Conservation (phyloP, 371 early-diverging fungal genomes). For the Apophysomyces elegans region DNA sequence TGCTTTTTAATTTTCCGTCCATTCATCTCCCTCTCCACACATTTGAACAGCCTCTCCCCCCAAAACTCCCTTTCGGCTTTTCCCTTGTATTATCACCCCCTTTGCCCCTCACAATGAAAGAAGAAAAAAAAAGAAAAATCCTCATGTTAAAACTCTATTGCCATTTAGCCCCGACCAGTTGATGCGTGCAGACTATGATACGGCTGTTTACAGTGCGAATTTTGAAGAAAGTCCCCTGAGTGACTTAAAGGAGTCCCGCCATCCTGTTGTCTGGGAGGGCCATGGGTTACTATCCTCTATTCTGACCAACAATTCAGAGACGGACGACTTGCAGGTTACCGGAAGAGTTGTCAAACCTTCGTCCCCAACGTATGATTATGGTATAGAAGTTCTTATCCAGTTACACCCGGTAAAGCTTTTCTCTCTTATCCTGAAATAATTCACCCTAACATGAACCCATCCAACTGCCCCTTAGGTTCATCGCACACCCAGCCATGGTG, state of each 20-base stretch:
- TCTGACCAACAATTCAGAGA: slow-evolving; percentile 19
- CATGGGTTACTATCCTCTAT: slow-evolving; percentile 35
- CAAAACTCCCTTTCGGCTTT: slow-evolving; percentile 3
- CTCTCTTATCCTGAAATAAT: background rate
- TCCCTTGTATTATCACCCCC: background rate
- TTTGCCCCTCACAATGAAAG: slow-evolving; percentile 5
- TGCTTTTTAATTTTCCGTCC: slow-evolving; percentile 13
- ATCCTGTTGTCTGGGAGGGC: slow-evolving; percentile 43
- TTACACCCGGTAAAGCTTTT: slow-evolving; percentile 31
- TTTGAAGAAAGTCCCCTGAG: slow-evolving; percentile 41
- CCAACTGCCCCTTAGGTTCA: slow-evolving; percentile 12
- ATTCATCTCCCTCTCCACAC: slow-evolving; percentile 3
- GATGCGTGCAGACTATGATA: slow-evolving; percentile 27
- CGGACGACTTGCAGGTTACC: background rate
- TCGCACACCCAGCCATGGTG: background rate
- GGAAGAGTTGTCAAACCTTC: slow-evolving; percentile 4
- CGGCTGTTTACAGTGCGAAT: slow-evolving; percentile 44
- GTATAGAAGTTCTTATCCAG: slow-evolving; percentile 38
- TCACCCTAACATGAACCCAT: slow-evolving; percentile 4
- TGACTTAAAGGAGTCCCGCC: slow-evolving; percentile 26
- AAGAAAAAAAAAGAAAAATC: slow-evolving; percentile 4
- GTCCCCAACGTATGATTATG: slow-evolving; percentile 18
- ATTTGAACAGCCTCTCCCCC: slow-evolving; percentile 2
- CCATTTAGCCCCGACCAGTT: slow-evolving; percentile 40
- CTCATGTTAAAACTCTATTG: background rate